Evolutionary conservation across 805 yeast genomes (phyloP), one percentile per base, ranked within the genome.

Genomic region (Brettanomyces custersianus): DNA sequence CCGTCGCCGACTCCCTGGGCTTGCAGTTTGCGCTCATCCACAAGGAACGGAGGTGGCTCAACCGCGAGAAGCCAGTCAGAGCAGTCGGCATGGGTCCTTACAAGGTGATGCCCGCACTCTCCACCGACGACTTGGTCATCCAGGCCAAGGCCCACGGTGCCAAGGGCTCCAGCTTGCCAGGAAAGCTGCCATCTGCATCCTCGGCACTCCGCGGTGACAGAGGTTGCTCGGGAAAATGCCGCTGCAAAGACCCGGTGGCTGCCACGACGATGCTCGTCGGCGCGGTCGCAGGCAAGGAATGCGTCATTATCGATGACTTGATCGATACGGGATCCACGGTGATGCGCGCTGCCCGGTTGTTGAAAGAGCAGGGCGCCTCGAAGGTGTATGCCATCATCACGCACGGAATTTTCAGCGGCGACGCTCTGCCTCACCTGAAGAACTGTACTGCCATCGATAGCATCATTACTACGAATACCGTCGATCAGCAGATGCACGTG

Each of bases 181-280:
- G 20, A 8, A 57, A 57, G 25, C 54, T 48, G 36, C 46, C 55
- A 25, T 52, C 76, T 29, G 90, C 94, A 27, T 81, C 95, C 1
- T 83, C 95, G 2, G 87, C 92, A 94, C 72, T 92, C 16, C 98
- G 92, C 20, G 99, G 99, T 29, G 95, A 15, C 13, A 5, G 11
- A 15, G 11, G n/a, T 15, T 15, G 18, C 31, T 15, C 12, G 16
- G 12, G 31, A 15, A 13, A 18, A 30, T 30, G 23, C 12, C 4
- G 11, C 35, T 5, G 38, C 21, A 22, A n/a, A n/a, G 57, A 57
- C 23, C 54, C 48, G 36, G 47, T 55, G 25, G 53, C 76, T 29
- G 90, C 94, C 27, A 81, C 95, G 1, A 84, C 95, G 2, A 87
- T 92, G 94, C 72, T 92, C 16, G 98, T 92, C 20, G 99, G 99